Evolutionary conservation across 139 green algal genomes (phyloP).

Genomic region (Closterium sp.): DNA sequence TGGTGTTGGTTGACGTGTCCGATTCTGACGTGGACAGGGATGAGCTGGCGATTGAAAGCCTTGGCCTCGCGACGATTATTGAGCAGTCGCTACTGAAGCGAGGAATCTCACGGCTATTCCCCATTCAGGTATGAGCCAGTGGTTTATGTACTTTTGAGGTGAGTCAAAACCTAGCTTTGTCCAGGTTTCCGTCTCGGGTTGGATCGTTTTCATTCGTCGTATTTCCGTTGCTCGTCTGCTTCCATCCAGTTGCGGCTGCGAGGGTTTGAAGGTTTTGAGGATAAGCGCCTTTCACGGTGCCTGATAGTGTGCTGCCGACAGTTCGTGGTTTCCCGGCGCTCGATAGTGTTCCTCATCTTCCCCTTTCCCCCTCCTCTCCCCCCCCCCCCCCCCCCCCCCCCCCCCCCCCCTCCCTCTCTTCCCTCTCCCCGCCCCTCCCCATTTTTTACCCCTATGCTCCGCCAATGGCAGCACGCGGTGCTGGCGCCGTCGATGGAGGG

Average conservation of each 20-base stretch:
- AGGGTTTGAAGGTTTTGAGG: background rate
- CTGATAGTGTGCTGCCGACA: too few relatives aligned
- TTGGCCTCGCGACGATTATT: conserved; percentile 22
- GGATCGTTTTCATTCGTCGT: background rate
- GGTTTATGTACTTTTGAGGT: too few relatives aligned
- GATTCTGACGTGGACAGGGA: conserved; percentile 22
- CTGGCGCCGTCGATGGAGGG: conserved; percentile 75
- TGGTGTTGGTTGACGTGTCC: background rate
- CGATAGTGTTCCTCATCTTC: too few relatives aligned
- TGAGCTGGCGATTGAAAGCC: conserved; percentile 24
- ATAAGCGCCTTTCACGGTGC: too few relatives aligned
- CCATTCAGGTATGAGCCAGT: conserved; percentile 42
- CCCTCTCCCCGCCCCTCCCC: background rate
- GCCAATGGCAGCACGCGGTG: conserved; percentile 58
- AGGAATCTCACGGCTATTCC: conserved; percentile 37
- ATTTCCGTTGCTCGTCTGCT: background rate
- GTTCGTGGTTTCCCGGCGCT: too few relatives aligned
- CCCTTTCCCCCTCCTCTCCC: background rate
- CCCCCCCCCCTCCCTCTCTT: conserved; percentile 60
- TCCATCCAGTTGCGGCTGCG: background rate
- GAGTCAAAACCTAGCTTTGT: too few relatives aligned
- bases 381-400: background rate
- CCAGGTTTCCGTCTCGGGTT: too few relatives aligned
- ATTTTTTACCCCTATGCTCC: background rate
- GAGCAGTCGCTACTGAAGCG: conserved; percentile 21